Conservation (phyloP, 208 protist genomes). For the Tritrichomonas foetus region DNA sequence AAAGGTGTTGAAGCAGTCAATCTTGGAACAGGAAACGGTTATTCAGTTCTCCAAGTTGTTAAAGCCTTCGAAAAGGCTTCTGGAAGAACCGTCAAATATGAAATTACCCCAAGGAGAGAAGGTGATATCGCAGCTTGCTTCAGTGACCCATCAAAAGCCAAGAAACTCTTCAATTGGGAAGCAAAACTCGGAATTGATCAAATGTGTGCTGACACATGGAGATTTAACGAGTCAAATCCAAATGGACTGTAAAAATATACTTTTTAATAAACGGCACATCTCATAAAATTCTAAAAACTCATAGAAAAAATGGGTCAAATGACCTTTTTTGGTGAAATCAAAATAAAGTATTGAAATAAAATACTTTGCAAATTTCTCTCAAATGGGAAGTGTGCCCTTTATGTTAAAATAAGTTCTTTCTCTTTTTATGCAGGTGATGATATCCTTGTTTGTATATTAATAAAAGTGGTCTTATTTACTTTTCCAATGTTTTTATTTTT, state of each 20-base stretch:
- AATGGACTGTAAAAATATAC: neutral
- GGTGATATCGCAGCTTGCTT: conserved; percentile 44
- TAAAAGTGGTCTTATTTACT: no score
- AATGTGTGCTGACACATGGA: conserved; percentile 68
- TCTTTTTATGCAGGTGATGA: no score
- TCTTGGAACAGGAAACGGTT: conserved; percentile 34
- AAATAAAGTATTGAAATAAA: no score
- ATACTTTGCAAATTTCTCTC: no score
- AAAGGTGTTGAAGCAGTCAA: neutral
- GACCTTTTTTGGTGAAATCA: no score
- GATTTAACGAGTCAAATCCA: neutral
- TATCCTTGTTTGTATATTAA: no score
- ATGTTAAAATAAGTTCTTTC: no score
- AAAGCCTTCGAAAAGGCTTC: conserved; percentile 43
- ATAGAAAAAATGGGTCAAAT: neutral
- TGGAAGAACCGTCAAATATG: neutral
- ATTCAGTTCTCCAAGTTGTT: conserved; percentile 39
- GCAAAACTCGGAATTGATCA: conserved; percentile 63
- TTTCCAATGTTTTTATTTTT: no score
- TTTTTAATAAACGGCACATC: neutral
- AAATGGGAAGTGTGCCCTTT: no score
- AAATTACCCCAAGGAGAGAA: neutral
- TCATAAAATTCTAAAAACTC: neutral
- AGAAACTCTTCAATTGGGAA: conserved; percentile 57
- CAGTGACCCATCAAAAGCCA: conserved; percentile 46